Percentiles rank a stretch among this genome's conserved stretches.
phyloP scores from a whole-genome alignment of 1,139 yeast species.

The Suhomyces wounanorum region DNA sequence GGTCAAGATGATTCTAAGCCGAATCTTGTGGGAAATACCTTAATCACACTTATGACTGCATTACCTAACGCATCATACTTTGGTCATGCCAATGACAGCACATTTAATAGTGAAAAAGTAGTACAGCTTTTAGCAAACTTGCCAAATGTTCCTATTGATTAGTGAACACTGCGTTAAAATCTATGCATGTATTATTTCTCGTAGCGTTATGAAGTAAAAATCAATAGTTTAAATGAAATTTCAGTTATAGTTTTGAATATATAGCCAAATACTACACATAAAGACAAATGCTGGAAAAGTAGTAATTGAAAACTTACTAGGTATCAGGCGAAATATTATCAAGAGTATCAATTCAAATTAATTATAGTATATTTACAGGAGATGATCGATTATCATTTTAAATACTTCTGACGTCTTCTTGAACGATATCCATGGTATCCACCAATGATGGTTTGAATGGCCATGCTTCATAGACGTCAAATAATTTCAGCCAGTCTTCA shows the following conservation, averaged over 20 bases:
- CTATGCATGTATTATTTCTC: neutral
- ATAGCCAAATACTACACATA: no score
- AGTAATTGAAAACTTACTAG: no score
- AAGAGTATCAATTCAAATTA: no score
- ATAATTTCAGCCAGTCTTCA: conserved; percentile 55
- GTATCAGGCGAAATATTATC: no score
- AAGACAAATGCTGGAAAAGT: no score
- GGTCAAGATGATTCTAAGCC: conserved; percentile 18
- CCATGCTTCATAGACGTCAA: conserved; percentile 66
- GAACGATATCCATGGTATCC: conserved; percentile 25
- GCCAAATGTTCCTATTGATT: conserved; percentile 30
- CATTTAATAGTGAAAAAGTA: conserved; percentile 42
- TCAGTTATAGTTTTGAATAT: neutral
- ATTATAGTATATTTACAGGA: neutral
- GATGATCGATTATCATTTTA: conserved; percentile 3
- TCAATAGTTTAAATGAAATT: neutral
- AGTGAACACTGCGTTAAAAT: conserved; percentile 6
- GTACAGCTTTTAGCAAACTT: conserved; percentile 44
- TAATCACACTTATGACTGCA: conserved; percentile 53
- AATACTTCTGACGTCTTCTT: conserved; percentile 21
- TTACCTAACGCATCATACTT: conserved; percentile 54
- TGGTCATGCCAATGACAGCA: conserved; percentile 42
- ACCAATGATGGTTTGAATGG: conserved; percentile 72
- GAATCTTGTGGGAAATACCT: conserved; percentile 52
- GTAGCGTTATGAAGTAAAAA: neutral